These are phyloP conservation scores for Geranium incanum DNA, from an alignment of 441 rosid genomes.

Conservation along the genomic window DNA sequence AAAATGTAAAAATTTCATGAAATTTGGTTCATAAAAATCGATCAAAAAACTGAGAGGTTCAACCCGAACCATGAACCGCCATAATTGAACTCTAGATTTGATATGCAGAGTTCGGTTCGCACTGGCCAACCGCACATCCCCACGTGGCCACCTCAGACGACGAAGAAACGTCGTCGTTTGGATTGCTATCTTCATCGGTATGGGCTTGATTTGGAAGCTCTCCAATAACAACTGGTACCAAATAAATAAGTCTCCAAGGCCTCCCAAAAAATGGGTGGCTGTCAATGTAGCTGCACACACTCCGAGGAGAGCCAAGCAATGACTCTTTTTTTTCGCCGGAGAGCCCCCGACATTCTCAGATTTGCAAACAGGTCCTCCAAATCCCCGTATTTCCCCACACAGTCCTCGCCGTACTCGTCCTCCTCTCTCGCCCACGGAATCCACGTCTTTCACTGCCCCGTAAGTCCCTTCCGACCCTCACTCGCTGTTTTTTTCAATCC, in stretches of 20 bases:
- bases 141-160: background rate
- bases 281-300: background rate
- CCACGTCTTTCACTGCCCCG: slow-evolving; percentile 90
- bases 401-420: slow-evolving; percentile 27
- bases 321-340: background rate
- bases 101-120: no score
- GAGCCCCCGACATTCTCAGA: slow-evolving; percentile 32
- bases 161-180: background rate
- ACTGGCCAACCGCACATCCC: background rate
- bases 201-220: background rate
- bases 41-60: no score
- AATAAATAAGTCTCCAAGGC: background rate
- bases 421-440: slow-evolving; percentile 59
- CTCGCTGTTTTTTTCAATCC: background rate
- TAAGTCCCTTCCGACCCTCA: slow-evolving; percentile 21
- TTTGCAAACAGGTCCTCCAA: slow-evolving; percentile 45
- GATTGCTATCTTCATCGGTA: background rate
- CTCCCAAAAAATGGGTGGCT: background rate
- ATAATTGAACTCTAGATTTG: no score
- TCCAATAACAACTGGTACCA: background rate
- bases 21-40: no score
- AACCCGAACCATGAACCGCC: no score
- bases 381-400: slow-evolving; percentile 34
- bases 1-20: no score
- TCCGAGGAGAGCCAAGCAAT: background rate